These are phyloP conservation scores for Prototheca cutis DNA, from an alignment of 163 green algal species.

Conservation along the genomic window DNA sequence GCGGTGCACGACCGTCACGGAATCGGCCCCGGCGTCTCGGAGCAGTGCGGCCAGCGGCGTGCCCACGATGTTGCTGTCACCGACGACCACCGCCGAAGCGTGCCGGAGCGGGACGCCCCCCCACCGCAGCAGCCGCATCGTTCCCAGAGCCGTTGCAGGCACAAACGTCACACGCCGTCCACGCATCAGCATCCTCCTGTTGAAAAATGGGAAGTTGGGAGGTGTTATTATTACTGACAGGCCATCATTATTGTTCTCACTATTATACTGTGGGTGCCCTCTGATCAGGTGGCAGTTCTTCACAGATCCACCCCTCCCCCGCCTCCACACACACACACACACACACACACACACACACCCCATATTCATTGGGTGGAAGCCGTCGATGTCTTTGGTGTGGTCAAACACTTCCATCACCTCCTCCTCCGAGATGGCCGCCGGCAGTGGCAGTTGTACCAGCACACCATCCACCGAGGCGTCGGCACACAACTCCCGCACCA, in stretches of 20 bases:
- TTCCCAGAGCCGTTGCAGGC: slow-evolving; percentile 70
- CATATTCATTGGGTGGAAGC: slow-evolving; percentile 78
- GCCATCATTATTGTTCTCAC: no score
- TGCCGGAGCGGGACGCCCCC: slow-evolving; percentile 44
- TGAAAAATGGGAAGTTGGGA: slow-evolving; percentile 1
- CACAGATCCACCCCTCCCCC: neutral
- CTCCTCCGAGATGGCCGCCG: slow-evolving; percentile 69
- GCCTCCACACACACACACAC: neutral
- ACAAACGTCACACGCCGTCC: slow-evolving; percentile 52
- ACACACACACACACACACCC: slow-evolving; percentile 27
- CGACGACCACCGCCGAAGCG: slow-evolving; percentile 51
- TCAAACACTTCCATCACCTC: slow-evolving; percentile 68
- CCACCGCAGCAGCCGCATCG: slow-evolving; percentile 59
- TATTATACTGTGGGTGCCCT: no score
- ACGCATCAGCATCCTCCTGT: slow-evolving; percentile 70
- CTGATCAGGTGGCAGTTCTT: no score
- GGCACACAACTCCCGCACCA: slow-evolving; percentile 28
- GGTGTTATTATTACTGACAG: slow-evolving; percentile 1
- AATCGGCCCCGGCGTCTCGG: slow-evolving; percentile 50
- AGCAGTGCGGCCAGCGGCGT: slow-evolving; percentile 70
- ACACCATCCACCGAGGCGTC: slow-evolving; percentile 60
- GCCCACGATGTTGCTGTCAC: slow-evolving; percentile 65
- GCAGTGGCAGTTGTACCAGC: slow-evolving; percentile 79
- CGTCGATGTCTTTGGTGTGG: slow-evolving; percentile 88
- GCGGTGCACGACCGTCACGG: slow-evolving; percentile 70